Evolutionary conservation across 106 monocot genomes (phyloP).

Genomic region (Allium fistulosum): DNA sequence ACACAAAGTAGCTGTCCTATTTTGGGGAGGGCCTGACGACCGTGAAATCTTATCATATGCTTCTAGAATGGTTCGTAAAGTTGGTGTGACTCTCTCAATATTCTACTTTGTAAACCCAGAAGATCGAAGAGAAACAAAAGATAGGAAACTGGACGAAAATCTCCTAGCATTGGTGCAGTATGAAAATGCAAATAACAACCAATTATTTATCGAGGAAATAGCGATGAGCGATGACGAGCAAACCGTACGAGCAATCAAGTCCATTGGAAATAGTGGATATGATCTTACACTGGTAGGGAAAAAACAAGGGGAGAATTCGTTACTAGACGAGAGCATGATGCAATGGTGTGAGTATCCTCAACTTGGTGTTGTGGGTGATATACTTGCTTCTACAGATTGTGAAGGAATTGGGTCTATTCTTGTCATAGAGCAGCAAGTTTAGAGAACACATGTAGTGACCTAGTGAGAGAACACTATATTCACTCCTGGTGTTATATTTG

Average conservation of each 20-base stretch:
- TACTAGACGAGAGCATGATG: conserved; percentile 7
- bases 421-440: conserved; percentile 15
- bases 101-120: conserved; percentile 1
- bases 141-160: conserved; percentile 13
- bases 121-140: neutral
- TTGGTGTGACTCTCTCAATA: conserved; percentile 11
- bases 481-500: too few relatives aligned
- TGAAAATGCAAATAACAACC: conserved; percentile 9
- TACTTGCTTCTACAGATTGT: conserved; percentile 19
- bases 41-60: conserved; percentile 34
- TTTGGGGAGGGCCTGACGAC: conserved; percentile 51
- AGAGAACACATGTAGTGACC: neutral
- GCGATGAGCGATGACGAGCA: conserved; percentile 15
- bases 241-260: conserved; percentile 10
- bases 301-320: neutral
- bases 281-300: conserved; percentile 26
- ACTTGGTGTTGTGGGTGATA: conserved; percentile 28
- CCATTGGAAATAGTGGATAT: conserved; percentile 3
- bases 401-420: conserved; percentile 1
- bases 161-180: conserved; percentile 2
- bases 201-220: conserved; percentile 11
- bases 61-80: conserved; percentile 21
- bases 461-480: too few relatives aligned
- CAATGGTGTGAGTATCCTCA: conserved; percentile 21
- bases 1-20: conserved; percentile 22